Base-by-base conservation (phyloP, 108 stramenopile genomes). In the Nitzschia sp. region DNA sequence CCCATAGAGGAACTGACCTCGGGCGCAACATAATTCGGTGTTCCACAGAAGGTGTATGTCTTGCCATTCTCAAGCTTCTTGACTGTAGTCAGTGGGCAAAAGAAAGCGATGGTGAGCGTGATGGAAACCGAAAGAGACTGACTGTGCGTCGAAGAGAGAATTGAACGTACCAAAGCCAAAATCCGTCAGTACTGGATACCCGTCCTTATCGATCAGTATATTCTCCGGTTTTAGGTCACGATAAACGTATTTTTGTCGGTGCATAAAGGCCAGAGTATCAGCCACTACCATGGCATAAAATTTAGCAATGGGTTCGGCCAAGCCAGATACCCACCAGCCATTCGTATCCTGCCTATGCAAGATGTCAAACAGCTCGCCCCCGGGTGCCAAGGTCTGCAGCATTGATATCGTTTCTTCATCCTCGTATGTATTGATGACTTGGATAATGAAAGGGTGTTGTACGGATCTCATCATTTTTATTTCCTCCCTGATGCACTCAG, bases 31-130 rank as follows among this genome's bases (percentile, higher is more conserved):
- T 89, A 93, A 29, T 85, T 87, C 4, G 97, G 97, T 2, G 98
- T 97, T 17, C 98, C 98, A 69, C 98, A 98, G 25, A 98, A 85
- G 0, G 98, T 98, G 79, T 88, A 96, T 8, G 96, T 96, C 83
- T 92, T 96, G 58, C 75, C 79, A 15, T 60, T 57, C 28, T 88
- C 87, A 23, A 89, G 66, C 79, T 93, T 91, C 33, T 80, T 71
- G 73, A 72, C 77, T 41, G 38, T n/a, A n/a, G n/a, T n/a, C n/a
- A n/a, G n/a, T 73, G 53, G 48, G 36, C 9, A 1, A 45, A 58
- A 17, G 31, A 27, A 30, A 33, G 11, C 11, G 13, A 22, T 58
- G 27, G 19, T 28, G 30, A 2, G 0, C 1, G 28, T 8, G 22
- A 55, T 21, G 54, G 38, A 66, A 19, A 13, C 11, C 8, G 32